phyloP scores from a whole-genome alignment of 441 rosid species.

The Pelargonium australe region DNA sequence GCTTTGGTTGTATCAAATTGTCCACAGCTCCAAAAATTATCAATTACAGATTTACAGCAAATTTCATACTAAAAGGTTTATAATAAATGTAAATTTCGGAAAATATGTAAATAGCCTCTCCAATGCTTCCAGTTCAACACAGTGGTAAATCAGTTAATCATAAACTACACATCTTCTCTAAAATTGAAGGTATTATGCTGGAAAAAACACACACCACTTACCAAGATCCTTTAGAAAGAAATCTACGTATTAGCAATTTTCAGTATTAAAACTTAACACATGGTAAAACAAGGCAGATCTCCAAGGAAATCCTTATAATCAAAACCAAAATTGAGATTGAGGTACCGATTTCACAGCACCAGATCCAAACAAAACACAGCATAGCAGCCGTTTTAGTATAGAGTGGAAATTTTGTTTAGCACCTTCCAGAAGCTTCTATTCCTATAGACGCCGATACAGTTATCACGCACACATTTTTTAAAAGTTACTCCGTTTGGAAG shows the following conservation, averaged over 20 bases:
- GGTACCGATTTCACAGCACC: too few relatives aligned
- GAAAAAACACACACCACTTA: neutral
- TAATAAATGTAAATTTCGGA: neutral
- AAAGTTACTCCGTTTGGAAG: neutral
- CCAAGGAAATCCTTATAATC: neutral
- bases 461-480: neutral
- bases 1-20: slow-evolving; percentile 1
- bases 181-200: too few relatives aligned
- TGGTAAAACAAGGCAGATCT: neutral
- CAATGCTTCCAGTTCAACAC: neutral
- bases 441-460: neutral
- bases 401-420: neutral
- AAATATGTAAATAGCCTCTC: neutral
- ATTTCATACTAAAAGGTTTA: neutral
- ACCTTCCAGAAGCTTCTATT: neutral
- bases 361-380: neutral
- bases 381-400: neutral
- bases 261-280: neutral
- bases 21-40: neutral
- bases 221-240: slow-evolving; percentile 1
- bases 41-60: neutral
- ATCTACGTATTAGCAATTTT: neutral
- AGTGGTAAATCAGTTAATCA: neutral
- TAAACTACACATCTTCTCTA: neutral
- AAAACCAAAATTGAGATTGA: neutral